Base-by-base conservation (phyloP, 192 early-diverging fungal species). In the Paraglomus occultum region DNA sequence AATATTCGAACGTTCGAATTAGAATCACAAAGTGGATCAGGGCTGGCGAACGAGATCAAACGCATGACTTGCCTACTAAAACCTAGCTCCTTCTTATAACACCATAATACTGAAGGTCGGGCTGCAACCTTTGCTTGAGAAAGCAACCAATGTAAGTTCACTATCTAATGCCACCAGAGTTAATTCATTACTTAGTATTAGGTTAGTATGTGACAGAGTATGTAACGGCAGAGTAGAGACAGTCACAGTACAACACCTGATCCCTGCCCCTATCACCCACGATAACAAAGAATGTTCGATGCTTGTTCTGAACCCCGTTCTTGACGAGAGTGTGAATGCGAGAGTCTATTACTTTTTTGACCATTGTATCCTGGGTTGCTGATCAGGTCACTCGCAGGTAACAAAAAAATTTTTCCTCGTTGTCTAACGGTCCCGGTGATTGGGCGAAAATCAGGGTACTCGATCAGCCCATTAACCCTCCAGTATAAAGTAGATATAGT, bases 51-150 rank as follows among this genome's bases (percentile, higher is more conserved):
- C 8, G 43, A 42, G 9, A n/a, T 47, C 9, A 44, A 10, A 18
- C 4, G 22, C 43, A 18, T 15, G 6, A 48, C 50, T 38, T 74
- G 83, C 87, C 80, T 90, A 44, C 85, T 92, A 79, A 99, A 99
- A 8, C 95, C 94, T 1, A 99, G 86, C 2, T 97, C 95, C 78
- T 97, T 99, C 74, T 99, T 97, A 84, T 99, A 99, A 81, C 97
- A 99, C 97, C 97, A 99, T 38, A 99, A 87, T n/a, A 99, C 97
- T 12, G 88, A 92, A 11, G 97, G 95, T 42, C 95, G 80, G 7
- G 90, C 87, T 1, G 91, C 84, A 12, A 96, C 92, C 64, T 94
- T 86, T 11, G 95, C 92, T 82, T 99, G 95, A 38, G 93, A 92
- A 11, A 97, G 83, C 68, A 99, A 83, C 87, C 92, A 97, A 78